Conservation (phyloP, 768 basidiomycete species). For the Artomyces pyxidatus region DNA sequence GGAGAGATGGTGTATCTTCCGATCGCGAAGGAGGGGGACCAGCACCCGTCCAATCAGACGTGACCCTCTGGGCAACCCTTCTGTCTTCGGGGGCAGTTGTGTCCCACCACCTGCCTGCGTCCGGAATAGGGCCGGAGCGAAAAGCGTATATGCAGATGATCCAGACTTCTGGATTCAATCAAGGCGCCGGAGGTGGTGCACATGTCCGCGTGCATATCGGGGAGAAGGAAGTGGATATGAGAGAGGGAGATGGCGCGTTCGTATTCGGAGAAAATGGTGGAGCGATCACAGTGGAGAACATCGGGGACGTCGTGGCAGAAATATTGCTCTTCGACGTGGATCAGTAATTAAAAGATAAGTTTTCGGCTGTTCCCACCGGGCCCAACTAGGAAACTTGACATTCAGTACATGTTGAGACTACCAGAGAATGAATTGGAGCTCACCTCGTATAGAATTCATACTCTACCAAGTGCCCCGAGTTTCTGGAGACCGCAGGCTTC, state of each 20-base stretch:
- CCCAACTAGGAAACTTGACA: neutral
- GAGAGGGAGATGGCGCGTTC: neutral
- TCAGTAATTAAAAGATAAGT: neutral
- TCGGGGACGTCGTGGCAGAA: neutral
- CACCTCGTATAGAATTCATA: neutral
- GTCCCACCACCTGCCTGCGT: neutral
- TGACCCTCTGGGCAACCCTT: conserved; percentile 63
- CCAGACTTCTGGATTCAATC: neutral
- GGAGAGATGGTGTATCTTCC: conserved; percentile 42
- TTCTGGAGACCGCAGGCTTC: conserved; percentile 46
- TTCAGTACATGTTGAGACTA: neutral
- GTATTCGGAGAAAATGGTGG: neutral
- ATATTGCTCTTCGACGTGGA: neutral
- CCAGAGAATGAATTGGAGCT: neutral
- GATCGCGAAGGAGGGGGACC: conserved; percentile 61
- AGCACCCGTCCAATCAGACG: conserved; percentile 59
- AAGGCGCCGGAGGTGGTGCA: conserved; percentile 47
- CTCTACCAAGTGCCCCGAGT: neutral
- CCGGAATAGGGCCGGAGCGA: neutral
- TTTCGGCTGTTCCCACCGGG: no score
- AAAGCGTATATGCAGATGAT: neutral
- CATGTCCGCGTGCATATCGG: conserved; percentile 25
- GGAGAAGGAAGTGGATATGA: neutral
- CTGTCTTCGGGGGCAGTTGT: conserved; percentile 38
- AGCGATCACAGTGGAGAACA: neutral